phyloP scores from a whole-genome alignment of 2,329 filamentous ascomycete species.

The Cladosporium velox region DNA sequence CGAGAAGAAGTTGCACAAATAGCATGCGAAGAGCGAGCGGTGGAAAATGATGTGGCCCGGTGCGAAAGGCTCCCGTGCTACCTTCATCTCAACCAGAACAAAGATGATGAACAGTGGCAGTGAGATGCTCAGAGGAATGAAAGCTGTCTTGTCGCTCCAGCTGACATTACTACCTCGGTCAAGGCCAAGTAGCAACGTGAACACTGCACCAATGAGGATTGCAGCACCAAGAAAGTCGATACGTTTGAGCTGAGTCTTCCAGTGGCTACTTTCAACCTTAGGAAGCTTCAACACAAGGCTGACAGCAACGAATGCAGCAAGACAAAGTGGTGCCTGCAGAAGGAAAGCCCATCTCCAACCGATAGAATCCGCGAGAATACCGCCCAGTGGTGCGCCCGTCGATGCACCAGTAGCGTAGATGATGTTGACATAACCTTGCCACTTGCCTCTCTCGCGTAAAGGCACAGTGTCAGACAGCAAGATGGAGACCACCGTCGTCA shows the following conservation, averaged over 20 bases:
- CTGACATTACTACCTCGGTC: constrained; percentile 73
- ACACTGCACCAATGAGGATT: constrained; percentile 65
- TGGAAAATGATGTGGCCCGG: constrained; percentile 73
- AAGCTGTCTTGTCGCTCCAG: constrained; percentile 62
- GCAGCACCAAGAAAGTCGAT: constrained; percentile 74
- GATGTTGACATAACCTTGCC: constrained; percentile 74
- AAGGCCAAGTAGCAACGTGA: constrained; percentile 67
- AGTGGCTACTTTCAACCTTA: constrained; percentile 58
- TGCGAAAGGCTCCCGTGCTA: constrained; percentile 72
- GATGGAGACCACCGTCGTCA: constrained; percentile 88
- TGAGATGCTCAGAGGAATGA: constrained; percentile 59
- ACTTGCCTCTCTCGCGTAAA: constrained; percentile 68
- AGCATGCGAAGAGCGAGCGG: constrained; percentile 65
- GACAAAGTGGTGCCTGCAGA: constrained; percentile 67
- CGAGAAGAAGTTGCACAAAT: constrained; percentile 71
- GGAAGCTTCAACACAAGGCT: constrained; percentile 65
- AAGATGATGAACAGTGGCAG: constrained; percentile 66
- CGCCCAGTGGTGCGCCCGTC: constrained; percentile 69
- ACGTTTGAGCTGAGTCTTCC: constrained; percentile 64
- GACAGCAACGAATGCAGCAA: constrained; percentile 66
- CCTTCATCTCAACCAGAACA: constrained; percentile 65
- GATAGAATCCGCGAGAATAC: constrained; percentile 69
- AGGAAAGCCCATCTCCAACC: constrained; percentile 80
- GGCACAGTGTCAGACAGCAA: constrained; percentile 77
- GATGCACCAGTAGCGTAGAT: constrained; percentile 69